Evolutionary conservation across 2,329 filamentous ascomycete species (phyloP), one percentile per base, ranked within the genome.

Genomic region (Magnaporthales sp.): DNA sequence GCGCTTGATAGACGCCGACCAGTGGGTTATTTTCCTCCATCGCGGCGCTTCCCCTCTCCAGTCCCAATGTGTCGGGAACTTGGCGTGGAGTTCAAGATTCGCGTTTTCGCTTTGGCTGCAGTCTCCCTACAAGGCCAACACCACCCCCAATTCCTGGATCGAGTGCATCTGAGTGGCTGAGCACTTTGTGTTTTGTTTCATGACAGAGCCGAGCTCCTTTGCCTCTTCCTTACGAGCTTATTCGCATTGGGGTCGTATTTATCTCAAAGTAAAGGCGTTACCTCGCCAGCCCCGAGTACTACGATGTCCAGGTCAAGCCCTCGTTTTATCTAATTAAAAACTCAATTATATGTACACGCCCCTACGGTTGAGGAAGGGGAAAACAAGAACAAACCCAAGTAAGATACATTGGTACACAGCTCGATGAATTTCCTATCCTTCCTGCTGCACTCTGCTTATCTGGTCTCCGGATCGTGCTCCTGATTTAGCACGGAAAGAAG

Each of bases 401-500:
- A n/a, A 51, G 19, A 9, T 51, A 51, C 38, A 51, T 51, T n/a
- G 38, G 38, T n/a, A n/a, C 19, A 15, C 15, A 51, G 38, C 38
- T 51, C 38, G n/a, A 51, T 51, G n/a, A 51, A 51, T 15, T 51
- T 60, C 56, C 15, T 60, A 27, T 60, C 15, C 2, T 29, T 15
- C n/a, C 13, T 27, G 22, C 54, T 58, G 54, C 54, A 10, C 11
- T 27, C 56, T 60, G 56, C 56, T 27, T 27, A 27, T 29, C 56
- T 56, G 10, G 30, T 19, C 30, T 62, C 56, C 46, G 11, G n/a
- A 24, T 60, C 54, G 27, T 29, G 32, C 29, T 66, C 56, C 56
- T 31, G 56, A 62, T 61, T 66, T 66, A 66, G 64, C 30, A 26
- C 56, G 64, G 64, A 62, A 66, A 32, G 24, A 24, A 58, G 22